Base-by-base conservation (phyloP, 805 yeast species). In the Nakazawaea anatomiae region DNA sequence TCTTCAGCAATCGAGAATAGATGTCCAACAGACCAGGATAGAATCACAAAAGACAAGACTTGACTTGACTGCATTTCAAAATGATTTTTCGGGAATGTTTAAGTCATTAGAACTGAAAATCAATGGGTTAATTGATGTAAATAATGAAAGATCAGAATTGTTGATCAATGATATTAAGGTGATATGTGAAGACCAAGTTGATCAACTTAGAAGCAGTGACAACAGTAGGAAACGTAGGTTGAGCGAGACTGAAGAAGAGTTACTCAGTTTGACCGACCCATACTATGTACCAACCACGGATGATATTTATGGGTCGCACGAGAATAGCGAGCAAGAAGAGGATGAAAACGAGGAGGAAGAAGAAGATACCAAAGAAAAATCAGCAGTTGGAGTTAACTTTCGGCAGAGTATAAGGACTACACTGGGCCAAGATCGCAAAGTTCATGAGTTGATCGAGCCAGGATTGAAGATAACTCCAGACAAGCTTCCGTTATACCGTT, bases 221-320 rank as follows among this genome's bases (percentile, higher is more conserved):
- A 6, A 30, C 4, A 18, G 29, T 6, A 48, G 42, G 28, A 38
- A 36, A 30, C 29, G 42, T 7, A 44, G 39, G 25, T 39, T 51
- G 36, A 46, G 44, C 6, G 44, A 41, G 7, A 46, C 53, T 3
- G 53, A 51, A 27, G 53, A 51, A 34, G 53, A 51, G 31, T 43
- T 51, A 32, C 38, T 51, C 14, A 46, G 44, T 39, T 34, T 51
- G 18, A 44, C 53, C 7, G 53, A 50, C 32, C 53, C 53, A 11
- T 27, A 45, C 25, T 50, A 45, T 36, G 43, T 44, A 8, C 52
- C 52, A 14, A 32, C 28, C 12, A 44, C 30, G 6, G 48, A 45
- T 14, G 31, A 41, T 34, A 43, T 43, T 11, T 48, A 10, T 30
- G 47, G 42, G 7, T 45, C 47, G 8, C 47, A 18, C 25, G 47